Evolutionary conservation across 768 basidiomycete species (phyloP).

Genomic region (Podaxis sp.): DNA sequence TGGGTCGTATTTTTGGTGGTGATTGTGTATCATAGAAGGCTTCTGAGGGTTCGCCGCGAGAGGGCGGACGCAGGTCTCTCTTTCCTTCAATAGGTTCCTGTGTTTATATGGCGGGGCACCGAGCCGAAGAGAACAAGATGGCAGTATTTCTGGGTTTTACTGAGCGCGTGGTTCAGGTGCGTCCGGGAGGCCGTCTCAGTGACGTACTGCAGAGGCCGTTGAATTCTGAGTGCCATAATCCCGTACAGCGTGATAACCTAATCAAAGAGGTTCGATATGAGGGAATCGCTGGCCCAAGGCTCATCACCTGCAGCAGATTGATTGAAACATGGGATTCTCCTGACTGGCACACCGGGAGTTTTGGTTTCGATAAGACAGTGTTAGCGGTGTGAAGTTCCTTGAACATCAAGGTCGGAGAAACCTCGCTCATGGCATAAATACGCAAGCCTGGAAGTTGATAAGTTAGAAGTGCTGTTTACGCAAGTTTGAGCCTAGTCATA

Average conservation of each 20-base stretch:
- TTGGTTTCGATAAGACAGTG: no score
- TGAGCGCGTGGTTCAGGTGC: background rate
- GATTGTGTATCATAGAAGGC: background rate
- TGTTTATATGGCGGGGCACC: background rate
- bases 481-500: background rate
- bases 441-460: no score
- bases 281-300: background rate
- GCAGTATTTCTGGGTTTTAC: background rate
- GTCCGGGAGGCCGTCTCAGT: background rate
- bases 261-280: background rate
- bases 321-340: background rate
- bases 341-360: background rate
- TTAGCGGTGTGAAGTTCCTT: no score
- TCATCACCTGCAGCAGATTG: background rate
- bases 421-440: no score
- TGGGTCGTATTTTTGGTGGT: background rate
- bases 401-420: no score
- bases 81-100: background rate
- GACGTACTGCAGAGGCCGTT: background rate
- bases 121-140: background rate
- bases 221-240: background rate
- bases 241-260: background rate
- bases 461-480: background rate
- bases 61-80: background rate
- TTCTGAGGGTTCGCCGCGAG: background rate